Base-by-base conservation (phyloP, 352 stramenopile genomes). In the Saprolegnia diclina region DNA sequence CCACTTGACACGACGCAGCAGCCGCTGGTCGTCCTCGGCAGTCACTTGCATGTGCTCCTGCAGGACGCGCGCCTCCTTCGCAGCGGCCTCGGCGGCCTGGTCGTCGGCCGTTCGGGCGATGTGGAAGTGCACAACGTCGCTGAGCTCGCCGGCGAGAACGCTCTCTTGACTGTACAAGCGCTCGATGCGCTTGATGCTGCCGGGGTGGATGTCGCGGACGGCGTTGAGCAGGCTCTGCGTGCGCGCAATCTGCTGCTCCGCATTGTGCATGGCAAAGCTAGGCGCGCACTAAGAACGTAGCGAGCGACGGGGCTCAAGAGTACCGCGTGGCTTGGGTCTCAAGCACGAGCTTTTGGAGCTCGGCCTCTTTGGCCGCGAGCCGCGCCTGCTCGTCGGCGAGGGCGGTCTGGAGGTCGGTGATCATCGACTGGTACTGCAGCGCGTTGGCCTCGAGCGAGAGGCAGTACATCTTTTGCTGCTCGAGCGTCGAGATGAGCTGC, bases 401-500 rank as follows among this genome's bases (percentile, higher is more conserved):
- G 1, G 81, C 82, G 38, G 72, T 59, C n/a, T 90, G 73, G 14
- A 93, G 73, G 10, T 74, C 76, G 9, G 76, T 67, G 53, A 90
- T 89, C 50, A 86, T 87, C 44, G 86, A 73, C 24, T 86, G 76
- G 68, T 88, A 87, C 46, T 87, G 56, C 10, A 29, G 56, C 1
- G 82, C 83, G 40, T 93, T 89, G 19, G 59, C 67, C 57, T 91
- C 81, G 6, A 91, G 73, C 0, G 78, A 79, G 4, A 91, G 65
- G 70, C 82, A 89, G 65, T 91, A 78, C 5, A 81, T 79, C 64
- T 93, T 93, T 70, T 93, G 83, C 62, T 93, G 79, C 52, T 93
- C 85, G 0, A 93, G 73, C 53, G 75, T 85, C 3, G 71, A 80
- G 26, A 91, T 65, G 42, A 92, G 72, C 24, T 89, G 75, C 9